Evolutionary conservation across 140 eudicot genomes (phyloP), one percentile per base, ranked within the genome.

Genomic region (Erigeron philadelphicus): DNA sequence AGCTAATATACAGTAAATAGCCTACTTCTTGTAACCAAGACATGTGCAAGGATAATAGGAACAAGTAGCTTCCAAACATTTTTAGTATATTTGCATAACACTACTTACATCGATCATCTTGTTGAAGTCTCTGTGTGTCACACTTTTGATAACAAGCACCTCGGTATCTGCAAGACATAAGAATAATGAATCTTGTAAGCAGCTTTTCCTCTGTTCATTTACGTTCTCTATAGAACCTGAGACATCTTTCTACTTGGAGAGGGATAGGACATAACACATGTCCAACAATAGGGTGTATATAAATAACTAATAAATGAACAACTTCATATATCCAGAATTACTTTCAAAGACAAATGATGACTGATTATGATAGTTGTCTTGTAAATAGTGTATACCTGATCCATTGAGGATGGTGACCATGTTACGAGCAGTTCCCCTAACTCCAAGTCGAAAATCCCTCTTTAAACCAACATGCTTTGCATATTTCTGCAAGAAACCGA

Each of bases 401-500:
- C 98, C 98, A 43, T 81, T 83, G 55, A 93, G 88, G 54, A 93
- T 93, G 46, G 82, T 41, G 76, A 86, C 81, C 98, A 93, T 93
- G 82, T 93, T 93, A 66, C 90, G 93, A 50, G 98, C 96, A 74
- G 96, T 87, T 68, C 98, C 98, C 82, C 98, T 79, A 63, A 93
- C 98, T 57, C 90, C 98, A 44, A 93, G 84, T 70, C 98, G 90
- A 72, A 93, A 89, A 77, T 87, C 86, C 76, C 96, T 84, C 90
- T 89, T 93, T 74, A 89, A 71, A 63, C 98, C 98, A 76, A 93
- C 96, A 82, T 89, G 72, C 73, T 86, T 89, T 54, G 94, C 96
- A 79, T 93, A 93, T 81, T 89, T 93, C 98, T 93, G 86, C 74
- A 82, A 11, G 66, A 63, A 54, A 64, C 0, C 53, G 21, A 43